Conservation (phyloP, 1,139 yeast species). For the Scheffersomyces cryptocercus region DNA sequence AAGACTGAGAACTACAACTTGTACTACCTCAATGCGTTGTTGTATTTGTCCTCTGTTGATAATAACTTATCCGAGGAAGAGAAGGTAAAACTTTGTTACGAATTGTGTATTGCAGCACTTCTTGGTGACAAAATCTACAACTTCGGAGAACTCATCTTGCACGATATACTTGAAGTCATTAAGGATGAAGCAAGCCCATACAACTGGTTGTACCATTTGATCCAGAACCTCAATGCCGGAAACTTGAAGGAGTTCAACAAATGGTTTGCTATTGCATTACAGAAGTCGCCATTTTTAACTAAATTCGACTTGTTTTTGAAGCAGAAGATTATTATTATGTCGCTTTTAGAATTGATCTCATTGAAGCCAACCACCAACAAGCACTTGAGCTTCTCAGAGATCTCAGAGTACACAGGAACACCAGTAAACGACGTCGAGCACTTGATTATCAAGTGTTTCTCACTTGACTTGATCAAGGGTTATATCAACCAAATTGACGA, state of each 20-base stretch:
- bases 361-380: slow-evolving; percentile 75
- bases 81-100: slow-evolving; percentile 61
- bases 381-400: slow-evolving; percentile 69
- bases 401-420: slow-evolving; percentile 71
- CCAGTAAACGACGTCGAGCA: slow-evolving; percentile 79
- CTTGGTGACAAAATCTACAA: slow-evolving; percentile 92
- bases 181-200: slow-evolving; percentile 47
- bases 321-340: slow-evolving; percentile 91
- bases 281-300: slow-evolving; percentile 60
- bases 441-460: slow-evolving; percentile 86
- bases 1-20: slow-evolving; percentile 74
- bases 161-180: slow-evolving; percentile 71
- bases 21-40: slow-evolving; percentile 66
- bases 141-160: slow-evolving; percentile 92
- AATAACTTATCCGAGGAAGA: slow-evolving; percentile 19
- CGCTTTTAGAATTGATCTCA: slow-evolving; percentile 85
- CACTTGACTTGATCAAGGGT: slow-evolving; percentile 81
- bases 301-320: slow-evolving; percentile 67
- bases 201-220: slow-evolving; percentile 72
- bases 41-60: slow-evolving; percentile 54
- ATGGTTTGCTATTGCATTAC: slow-evolving; percentile 37
- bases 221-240: slow-evolving; percentile 76
- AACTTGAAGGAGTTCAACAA: slow-evolving; percentile 63
- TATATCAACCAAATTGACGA: slow-evolving; percentile 83
- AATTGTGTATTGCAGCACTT: slow-evolving; percentile 82